Evolutionary conservation across 768 basidiomycete genomes (phyloP), one percentile per base, ranked within the genome.

Genomic region (Tulasnella sp.): DNA sequence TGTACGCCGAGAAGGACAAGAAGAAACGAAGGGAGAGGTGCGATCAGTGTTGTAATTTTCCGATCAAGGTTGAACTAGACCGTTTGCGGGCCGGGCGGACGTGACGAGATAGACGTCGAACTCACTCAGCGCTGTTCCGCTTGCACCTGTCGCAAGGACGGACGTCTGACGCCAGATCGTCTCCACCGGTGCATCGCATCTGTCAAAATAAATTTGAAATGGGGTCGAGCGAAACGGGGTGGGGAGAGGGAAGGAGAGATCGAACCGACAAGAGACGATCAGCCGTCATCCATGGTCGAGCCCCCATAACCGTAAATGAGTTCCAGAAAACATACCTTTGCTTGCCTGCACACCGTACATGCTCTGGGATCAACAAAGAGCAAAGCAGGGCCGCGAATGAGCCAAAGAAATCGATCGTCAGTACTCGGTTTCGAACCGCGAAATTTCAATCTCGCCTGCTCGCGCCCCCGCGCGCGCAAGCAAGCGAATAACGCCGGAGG

Each of bases 181-280:
- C 92, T 66, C 92, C 90, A 62, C 91, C 92, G 73, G 94, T 91
- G 77, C 92, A 94, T 80, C 93, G 92, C 92, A 94, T 94, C 92
- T 94, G n/a, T n/a, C n/a, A n/a, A n/a, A n/a, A n/a, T n/a, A n/a
- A n/a, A n/a, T n/a, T n/a, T 75, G 59, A 67, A 66, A 40, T 3
- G 26, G 69, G 62, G 36, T 35, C 37, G 29, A 22, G 12, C 14
- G 67, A 40, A 17, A 37, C 35, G 39, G 26, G 16, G 22, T n/a
- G n/a, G n/a, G n/a, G n/a, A n/a, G n/a, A n/a, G n/a, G n/a, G n/a
- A n/a, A n/a, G n/a, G n/a, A n/a, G n/a, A n/a, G n/a, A n/a, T n/a
- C n/a, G n/a, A n/a, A n/a, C n/a, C n/a, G n/a, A n/a, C n/a, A n/a
- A n/a, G n/a, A n/a, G n/a, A n/a, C n/a, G n/a, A n/a, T n/a, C n/a